Base-by-base conservation (phyloP, 441 rosid species). In the Erodium texanum region DNA sequence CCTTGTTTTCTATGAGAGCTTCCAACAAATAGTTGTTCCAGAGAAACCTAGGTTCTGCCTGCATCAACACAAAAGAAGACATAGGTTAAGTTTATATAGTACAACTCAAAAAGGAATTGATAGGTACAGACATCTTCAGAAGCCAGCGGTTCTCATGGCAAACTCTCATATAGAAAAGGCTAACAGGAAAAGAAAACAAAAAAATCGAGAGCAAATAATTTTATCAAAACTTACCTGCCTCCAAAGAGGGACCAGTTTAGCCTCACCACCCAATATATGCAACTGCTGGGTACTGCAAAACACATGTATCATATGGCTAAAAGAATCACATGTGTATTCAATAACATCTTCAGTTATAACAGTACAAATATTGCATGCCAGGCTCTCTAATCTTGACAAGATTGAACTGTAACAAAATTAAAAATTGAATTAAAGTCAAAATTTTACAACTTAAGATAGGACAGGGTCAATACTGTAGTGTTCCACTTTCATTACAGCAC, bases 1-100 rank as follows among this genome's bases (percentile, higher is more conserved):
- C 99, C 96, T 94, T 87, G 83, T 82, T 82, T 79, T 94, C 98
- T 69, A 94, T 92, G 77, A 92, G 96, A 70, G 76, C 77, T 87
- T 94, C 99, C 88, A 90, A 74, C 86, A 92, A 82, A 73, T 92
- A 94, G 81, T 87, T 94, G 82, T 94, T 94, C 98, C 99, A 94
- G 48, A 94, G 96, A 84, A 94, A 94, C 80, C 99, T 83, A 29
- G 96, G 98, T 72, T 94, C 99, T 66, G 97, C 98, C 99, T 94
- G 93, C 68, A 27, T 78, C 68, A 76, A 81, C 27, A 72, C 48
- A 73, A 61, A 54, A 27, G 65, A 59, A 45, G 69, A 62, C 48
- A n/a, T n/a, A 59, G 81, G 71, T 23, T 10, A 59, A 20, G 29
- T 10, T 20, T 18, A 16, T 18, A 52, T 16, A 52, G 3, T 52